Conservation (phyloP, 2,329 filamentous ascomycete species). For the Penicillium sp. region DNA sequence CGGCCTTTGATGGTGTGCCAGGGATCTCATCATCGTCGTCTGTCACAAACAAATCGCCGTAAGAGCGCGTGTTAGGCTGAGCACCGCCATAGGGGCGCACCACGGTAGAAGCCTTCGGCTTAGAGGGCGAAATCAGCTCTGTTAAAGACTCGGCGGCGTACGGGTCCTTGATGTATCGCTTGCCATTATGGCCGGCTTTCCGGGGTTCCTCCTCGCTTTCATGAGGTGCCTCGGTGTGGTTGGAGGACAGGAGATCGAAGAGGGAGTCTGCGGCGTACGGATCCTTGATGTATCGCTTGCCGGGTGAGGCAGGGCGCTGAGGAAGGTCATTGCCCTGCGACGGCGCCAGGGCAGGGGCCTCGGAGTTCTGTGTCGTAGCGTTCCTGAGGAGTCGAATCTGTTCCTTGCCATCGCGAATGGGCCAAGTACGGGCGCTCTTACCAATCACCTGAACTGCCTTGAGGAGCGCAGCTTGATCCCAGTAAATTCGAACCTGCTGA, state of each 20-base stretch:
- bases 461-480: slow-evolving; percentile 91
- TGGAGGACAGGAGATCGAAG: slow-evolving; percentile 66
- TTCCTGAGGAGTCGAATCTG: slow-evolving; percentile 73
- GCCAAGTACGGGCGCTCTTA: slow-evolving; percentile 87
- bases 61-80: slow-evolving; percentile 67
- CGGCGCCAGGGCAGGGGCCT: slow-evolving; percentile 17
- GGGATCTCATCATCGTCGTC: slow-evolving; percentile 38
- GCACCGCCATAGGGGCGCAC: slow-evolving; percentile 63
- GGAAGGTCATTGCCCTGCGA: slow-evolving; percentile 18
- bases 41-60: slow-evolving; percentile 66
- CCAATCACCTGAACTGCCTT: slow-evolving; percentile 95
- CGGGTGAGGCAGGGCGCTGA: slow-evolving; percentile 30
- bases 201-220: slow-evolving; percentile 10
- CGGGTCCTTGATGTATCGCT: slow-evolving; percentile 37
- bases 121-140: slow-evolving; percentile 60
- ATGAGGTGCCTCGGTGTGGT: slow-evolving; percentile 43
- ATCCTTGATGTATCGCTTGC: slow-evolving; percentile 43
- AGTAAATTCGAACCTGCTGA: slow-evolving; percentile 80
- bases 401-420: slow-evolving; percentile 81
- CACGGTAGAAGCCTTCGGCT: slow-evolving; percentile 47
- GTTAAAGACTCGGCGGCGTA: slow-evolving; percentile 59
- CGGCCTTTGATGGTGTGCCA: slow-evolving; percentile 28
- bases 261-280: slow-evolving; percentile 55
- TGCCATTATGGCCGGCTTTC: slow-evolving; percentile 26
- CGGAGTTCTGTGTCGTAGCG: slow-evolving; percentile 36